Evolutionary conservation across 805 yeast genomes (phyloP).

Genomic region (Myxozyma vanderwaltii): DNA sequence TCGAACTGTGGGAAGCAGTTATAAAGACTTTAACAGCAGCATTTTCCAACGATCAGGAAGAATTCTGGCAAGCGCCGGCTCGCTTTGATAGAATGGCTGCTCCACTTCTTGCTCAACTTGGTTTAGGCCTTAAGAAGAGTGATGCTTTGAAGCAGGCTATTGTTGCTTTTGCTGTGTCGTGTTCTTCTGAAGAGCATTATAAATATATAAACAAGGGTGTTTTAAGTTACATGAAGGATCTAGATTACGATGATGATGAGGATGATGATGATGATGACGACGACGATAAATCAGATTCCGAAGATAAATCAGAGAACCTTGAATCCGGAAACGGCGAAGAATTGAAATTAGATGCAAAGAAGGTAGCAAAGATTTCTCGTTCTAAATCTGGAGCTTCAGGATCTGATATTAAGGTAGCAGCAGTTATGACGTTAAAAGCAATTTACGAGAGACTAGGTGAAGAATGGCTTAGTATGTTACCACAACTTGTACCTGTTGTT

Average conservation of each 20-base stretch:
- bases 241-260: constrained; percentile 53
- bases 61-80: constrained; percentile 88
- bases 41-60: constrained; percentile 65
- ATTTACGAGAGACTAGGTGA: constrained; percentile 92
- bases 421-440: constrained; percentile 73
- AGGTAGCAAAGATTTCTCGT: constrained; percentile 25
- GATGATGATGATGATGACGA: constrained; percentile 13
- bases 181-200: constrained; percentile 61
- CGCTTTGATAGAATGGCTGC: constrained; percentile 74
- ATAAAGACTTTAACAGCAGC: constrained; percentile 75
- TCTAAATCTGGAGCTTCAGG: constrained; percentile 18
- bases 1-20: constrained; percentile 69
- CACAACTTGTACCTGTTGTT: constrained; percentile 92
- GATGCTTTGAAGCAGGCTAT: constrained; percentile 70
- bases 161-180: constrained; percentile 70
- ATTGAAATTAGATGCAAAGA: constrained; percentile 14
- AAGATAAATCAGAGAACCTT: background rate
- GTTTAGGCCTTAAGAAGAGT: constrained; percentile 28
- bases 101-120: constrained; percentile 66
- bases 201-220: constrained; percentile 68
- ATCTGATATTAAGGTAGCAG: constrained; percentile 59
- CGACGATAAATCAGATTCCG: background rate
- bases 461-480: constrained; percentile 86
- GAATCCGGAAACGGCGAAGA: background rate
- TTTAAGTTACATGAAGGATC: constrained; percentile 67